Base-by-base conservation (phyloP, 805 yeast species). In the Yarrowia keelungensis region DNA sequence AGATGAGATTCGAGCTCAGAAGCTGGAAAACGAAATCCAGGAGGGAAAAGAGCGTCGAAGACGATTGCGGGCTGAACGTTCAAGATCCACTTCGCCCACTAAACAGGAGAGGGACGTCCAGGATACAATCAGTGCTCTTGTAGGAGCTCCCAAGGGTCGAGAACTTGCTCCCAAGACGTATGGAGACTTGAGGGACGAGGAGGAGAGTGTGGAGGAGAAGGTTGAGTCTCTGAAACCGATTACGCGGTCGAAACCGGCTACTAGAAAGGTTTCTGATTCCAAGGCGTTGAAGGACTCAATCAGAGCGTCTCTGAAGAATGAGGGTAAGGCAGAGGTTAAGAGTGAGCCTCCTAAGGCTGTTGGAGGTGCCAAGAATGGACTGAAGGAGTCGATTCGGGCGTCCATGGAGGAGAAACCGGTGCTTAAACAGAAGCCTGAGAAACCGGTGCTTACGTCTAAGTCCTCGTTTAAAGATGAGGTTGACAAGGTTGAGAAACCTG, bases 1-100 rank as follows among this genome's bases (percentile, higher is more conserved):
- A 65, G 78, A 75, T 69, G 77, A 75, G 43, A 68, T 73, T 16
- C 73, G 77, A 32, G 75, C 77, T 14, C 71, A 71, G 56, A 72
- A 73, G 49, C 69, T 75, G 65, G 77, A 75, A 51, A 70, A 70
- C 38, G 77, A 75, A 53, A 75, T 75, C 38, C 69, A 71, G 43
- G 77, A 73, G n/a, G 76, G 77, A 36, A 66, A 77, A 36, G 71
- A 70, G 45, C 53, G 76, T 10, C 69, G 78, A 16, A 69, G 72
- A 58, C 76, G 75, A 5, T 53, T 74, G 36, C 69, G 76, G 26
- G 75, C 69, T 7, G 59, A 67, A 16, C 45, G 70, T 26, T 64
- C 74, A 7, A 67, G 74, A 5, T 73, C 75, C 15, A 12, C 69
- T 14, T 71, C 74, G 10, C 74, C 74, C 1, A 49, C 46, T 8